Percentiles rank a stretch among this genome's conserved stretches.
Conservation (phyloP, 192 early-diverging fungal genomes). For the Pilobolus umbonatus region DNA sequence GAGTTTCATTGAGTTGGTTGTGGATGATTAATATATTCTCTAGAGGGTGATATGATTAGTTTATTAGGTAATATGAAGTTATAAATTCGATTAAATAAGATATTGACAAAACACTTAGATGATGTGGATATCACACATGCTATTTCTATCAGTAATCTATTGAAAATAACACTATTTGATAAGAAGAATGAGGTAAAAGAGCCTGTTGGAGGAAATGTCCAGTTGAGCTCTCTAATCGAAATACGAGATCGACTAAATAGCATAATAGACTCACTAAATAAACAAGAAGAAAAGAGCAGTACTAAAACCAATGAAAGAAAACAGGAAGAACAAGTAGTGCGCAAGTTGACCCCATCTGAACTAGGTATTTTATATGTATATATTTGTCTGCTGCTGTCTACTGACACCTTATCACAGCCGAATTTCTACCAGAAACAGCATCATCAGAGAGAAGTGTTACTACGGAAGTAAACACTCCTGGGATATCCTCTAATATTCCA, state of each 20-base stretch:
- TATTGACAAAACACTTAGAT: constrained; percentile 22
- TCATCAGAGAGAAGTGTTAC: constrained; percentile 9
- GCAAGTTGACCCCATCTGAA: neutral
- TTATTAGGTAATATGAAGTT: constrained; percentile 25
- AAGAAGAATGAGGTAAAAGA: constrained; percentile 1
- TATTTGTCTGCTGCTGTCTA: neutral
- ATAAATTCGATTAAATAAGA: neutral
- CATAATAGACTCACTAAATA: constrained; percentile 24
- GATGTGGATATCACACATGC: constrained; percentile 48
- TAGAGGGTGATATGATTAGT: constrained; percentile 48
- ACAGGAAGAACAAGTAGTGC: neutral
- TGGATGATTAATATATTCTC: neutral
- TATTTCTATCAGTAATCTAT: constrained; percentile 37
- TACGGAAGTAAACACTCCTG: too few species aligned
- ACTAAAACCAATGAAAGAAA: neutral
- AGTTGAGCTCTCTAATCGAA: constrained; percentile 2
- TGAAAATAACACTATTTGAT: constrained; percentile 45
- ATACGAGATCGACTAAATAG: constrained; percentile 7
- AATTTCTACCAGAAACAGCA: neutral
- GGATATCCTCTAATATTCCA: constrained; percentile 11
- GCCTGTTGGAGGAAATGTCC: neutral
- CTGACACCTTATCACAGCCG: too few species aligned
- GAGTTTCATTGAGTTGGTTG: neutral
- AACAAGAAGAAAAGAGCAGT: constrained; percentile 14
- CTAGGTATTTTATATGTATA: neutral